Percentiles rank a stretch among this genome's conserved stretches.
phyloP scores from a whole-genome alignment of 106 monocot species.

The Gastrodia elata region DNA sequence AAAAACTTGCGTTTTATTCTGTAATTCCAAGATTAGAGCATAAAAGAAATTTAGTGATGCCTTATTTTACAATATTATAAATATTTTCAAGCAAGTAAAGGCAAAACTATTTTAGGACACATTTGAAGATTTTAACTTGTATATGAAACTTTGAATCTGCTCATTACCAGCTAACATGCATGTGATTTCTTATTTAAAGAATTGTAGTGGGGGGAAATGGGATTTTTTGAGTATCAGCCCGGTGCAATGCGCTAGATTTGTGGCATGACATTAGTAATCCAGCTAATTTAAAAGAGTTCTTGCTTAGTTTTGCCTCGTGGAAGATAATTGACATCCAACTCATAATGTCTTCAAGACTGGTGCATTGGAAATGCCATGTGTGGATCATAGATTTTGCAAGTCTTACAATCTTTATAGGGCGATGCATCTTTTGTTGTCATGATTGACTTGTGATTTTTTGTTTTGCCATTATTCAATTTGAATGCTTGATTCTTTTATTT shows the following conservation, averaged over 20 bases:
- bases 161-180: neutral
- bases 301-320: neutral
- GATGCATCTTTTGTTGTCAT: neutral
- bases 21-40: neutral
- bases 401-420: neutral
- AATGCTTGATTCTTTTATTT: neutral
- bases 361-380: neutral
- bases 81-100: neutral
- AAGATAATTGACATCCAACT: neutral
- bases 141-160: neutral
- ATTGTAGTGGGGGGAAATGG: neutral
- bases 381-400: neutral
- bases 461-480: neutral
- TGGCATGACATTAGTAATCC: slow-evolving; percentile 1
- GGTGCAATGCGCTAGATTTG: neutral
- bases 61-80: neutral
- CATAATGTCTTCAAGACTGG: neutral
- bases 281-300: neutral
- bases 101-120: neutral
- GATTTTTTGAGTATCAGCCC: neutral
- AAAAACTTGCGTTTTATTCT: neutral
- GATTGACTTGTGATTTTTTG: neutral
- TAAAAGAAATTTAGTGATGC: neutral
- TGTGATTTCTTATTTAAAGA: neutral
- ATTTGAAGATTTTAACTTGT: neutral